A percentile compares a stretch with the other conserved stretches of the same genome.
Conservation (phyloP, 495 filamentous ascomycete species). For the Xylaria nigripes region DNA sequence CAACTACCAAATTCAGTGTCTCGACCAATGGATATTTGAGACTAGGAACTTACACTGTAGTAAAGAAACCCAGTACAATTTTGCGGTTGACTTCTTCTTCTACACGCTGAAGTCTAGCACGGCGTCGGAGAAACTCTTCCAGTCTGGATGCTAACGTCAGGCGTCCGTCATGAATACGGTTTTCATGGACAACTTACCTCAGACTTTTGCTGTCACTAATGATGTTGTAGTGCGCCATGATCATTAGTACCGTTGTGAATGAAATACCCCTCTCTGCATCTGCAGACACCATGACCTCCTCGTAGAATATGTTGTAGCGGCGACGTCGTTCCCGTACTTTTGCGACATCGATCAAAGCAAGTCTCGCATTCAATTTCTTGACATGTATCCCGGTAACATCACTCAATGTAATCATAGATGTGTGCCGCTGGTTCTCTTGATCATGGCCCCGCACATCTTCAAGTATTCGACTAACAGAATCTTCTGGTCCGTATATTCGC, state of each 20-base stretch:
- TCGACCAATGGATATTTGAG: neutral
- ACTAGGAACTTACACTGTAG: slow-evolving; percentile 57
- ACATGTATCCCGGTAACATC: slow-evolving; percentile 64
- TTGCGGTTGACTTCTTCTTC: slow-evolving; percentile 88
- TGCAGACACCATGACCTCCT: slow-evolving; percentile 91
- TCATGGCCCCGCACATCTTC: slow-evolving; percentile 60
- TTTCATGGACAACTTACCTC: slow-evolving; percentile 39
- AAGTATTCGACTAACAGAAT: slow-evolving; percentile 72
- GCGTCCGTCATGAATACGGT: neutral
- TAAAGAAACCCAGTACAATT: slow-evolving; percentile 88
- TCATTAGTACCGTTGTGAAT: slow-evolving; percentile 93
- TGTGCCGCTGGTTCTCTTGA: slow-evolving; percentile 46
- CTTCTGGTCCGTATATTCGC: slow-evolving; percentile 90
- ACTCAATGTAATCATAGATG: slow-evolving; percentile 42
- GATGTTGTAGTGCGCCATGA: slow-evolving; percentile 96
- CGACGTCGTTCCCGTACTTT: slow-evolving; percentile 64
- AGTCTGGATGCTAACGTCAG: slow-evolving; percentile 41
- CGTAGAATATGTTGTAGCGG: slow-evolving; percentile 85
- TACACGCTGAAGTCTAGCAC: slow-evolving; percentile 85
- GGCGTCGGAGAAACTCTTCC: slow-evolving; percentile 89
- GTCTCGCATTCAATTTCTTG: slow-evolving; percentile 59
- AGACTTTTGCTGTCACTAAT: slow-evolving; percentile 97
- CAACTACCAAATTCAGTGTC: slow-evolving; percentile 36
- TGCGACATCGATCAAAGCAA: slow-evolving; percentile 66
- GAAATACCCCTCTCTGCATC: slow-evolving; percentile 81